Evolutionary conservation across 192 early-diverging fungal genomes (phyloP).

Genomic region (Geosiphon pyriformis): DNA sequence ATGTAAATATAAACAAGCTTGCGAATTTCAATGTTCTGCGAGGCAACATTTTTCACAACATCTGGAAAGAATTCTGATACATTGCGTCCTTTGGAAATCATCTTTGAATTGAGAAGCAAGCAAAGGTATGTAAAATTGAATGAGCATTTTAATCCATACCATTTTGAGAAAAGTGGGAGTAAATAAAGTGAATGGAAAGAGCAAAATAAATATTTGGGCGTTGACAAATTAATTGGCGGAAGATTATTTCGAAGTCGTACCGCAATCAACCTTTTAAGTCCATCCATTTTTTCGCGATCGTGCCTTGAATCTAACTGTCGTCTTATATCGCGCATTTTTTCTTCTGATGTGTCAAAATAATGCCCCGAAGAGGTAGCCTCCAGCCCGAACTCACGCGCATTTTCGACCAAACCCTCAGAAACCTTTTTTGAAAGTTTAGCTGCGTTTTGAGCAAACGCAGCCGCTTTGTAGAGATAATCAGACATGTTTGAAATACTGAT

Average conservation of each 20-base stretch:
- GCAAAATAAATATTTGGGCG: not conserved
- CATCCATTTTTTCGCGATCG: constrained; percentile 91
- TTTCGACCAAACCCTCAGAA: constrained; percentile 81
- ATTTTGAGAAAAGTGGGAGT: no score
- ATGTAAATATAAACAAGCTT: constrained; percentile 97
- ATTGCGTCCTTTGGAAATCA: constrained; percentile 86
- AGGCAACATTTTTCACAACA: constrained; percentile 97
- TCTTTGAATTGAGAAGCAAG: constrained; percentile 36
- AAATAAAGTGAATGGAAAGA: no score
- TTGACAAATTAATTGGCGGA: not conserved
- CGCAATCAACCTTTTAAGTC: constrained; percentile 85
- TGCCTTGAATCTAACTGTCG: constrained; percentile 72
- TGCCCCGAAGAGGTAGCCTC: constrained; percentile 62
- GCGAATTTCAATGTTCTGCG: constrained; percentile 80
- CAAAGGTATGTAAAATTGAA: not conserved
- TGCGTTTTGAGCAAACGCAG: constrained; percentile 46
- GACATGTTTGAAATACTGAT: no score
- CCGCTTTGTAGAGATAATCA: constrained; percentile 23
- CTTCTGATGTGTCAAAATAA: constrained; percentile 89
- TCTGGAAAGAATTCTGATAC: constrained; percentile 88
- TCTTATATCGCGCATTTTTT: constrained; percentile 70
- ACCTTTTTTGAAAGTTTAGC: constrained; percentile 73
- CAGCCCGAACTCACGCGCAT: constrained; percentile 81
- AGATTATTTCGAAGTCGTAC: constrained; percentile 34
- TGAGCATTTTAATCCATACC: not conserved